A percentile compares a stretch with the other conserved stretches of the same genome.
phyloP scores from a whole-genome alignment of 192 early-diverging fungal genomes.

The Backusella morwellensis region DNA sequence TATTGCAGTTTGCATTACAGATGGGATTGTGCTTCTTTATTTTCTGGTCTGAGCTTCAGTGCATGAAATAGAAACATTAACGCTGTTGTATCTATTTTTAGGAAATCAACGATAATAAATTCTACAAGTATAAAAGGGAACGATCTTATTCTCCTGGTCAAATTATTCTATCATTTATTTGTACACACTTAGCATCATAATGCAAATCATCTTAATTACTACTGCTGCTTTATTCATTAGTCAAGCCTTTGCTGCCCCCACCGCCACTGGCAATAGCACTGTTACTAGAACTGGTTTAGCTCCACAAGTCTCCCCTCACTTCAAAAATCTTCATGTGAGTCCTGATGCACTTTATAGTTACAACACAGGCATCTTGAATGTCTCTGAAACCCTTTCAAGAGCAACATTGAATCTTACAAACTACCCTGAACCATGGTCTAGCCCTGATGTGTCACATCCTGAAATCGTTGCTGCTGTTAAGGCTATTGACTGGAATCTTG shows the following conservation, averaged over 20 bases:
- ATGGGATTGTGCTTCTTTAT: neutral
- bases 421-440: constrained; percentile 31
- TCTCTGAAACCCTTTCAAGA: constrained; percentile 5
- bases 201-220: constrained; percentile 10
- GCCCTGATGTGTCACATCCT: constrained; percentile 29
- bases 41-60: neutral
- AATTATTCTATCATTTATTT: neutral
- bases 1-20: neutral
- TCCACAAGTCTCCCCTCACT: constrained; percentile 14
- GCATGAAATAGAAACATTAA: neutral
- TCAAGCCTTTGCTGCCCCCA: constrained; percentile 1
- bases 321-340: constrained; percentile 12
- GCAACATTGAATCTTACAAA: constrained; percentile 8
- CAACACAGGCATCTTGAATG: constrained; percentile 14
- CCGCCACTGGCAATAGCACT: neutral
- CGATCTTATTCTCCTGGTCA: neutral
- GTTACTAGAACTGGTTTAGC: neutral
- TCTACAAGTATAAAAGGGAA: neutral
- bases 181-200: neutral
- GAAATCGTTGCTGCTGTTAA: constrained; percentile 40
- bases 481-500: constrained; percentile 38
- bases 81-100: neutral
- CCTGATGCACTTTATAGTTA: constrained; percentile 18
- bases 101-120: neutral
- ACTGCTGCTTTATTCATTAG: neutral